Evolutionary conservation across 2,329 filamentous ascomycete species (phyloP).

Genomic region (Gnomoniopsis sp.): DNA sequence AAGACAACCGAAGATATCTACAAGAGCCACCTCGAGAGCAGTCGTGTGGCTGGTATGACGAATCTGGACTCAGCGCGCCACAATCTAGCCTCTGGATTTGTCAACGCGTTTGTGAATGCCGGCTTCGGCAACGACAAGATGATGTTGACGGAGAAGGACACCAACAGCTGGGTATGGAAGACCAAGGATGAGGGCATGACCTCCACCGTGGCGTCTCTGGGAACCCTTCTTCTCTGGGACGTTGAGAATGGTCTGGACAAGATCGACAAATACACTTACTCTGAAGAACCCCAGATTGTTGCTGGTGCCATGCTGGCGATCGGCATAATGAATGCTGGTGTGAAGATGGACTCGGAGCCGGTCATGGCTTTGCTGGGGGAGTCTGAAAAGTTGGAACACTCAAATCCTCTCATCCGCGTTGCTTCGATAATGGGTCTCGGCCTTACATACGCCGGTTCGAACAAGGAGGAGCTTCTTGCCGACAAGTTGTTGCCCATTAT

Average conservation of each 20-base stretch:
- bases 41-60: slow-evolving; percentile 84
- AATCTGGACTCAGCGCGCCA: slow-evolving; percentile 94
- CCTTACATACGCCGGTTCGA: slow-evolving; percentile 89
- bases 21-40: slow-evolving; percentile 97
- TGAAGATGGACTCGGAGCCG: slow-evolving; percentile 84
- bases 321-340: slow-evolving; percentile 92
- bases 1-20: slow-evolving; percentile 99
- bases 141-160: slow-evolving; percentile 88
- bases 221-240: slow-evolving; percentile 90
- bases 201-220: slow-evolving; percentile 90
- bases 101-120: slow-evolving; percentile 95
- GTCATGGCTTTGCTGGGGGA: slow-evolving; percentile 84
- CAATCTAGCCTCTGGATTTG: slow-evolving; percentile 92
- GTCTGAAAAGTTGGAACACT: slow-evolving; percentile 71
- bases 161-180: slow-evolving; percentile 97
- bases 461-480: slow-evolving; percentile 76
- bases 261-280: slow-evolving; percentile 91
- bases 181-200: slow-evolving; percentile 98
- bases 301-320: slow-evolving; percentile 90
- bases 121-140: slow-evolving; percentile 96
- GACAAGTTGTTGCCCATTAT: slow-evolving; percentile 85
- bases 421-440: slow-evolving; percentile 95
- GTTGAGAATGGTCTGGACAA: slow-evolving; percentile 88
- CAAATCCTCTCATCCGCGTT: slow-evolving; percentile 73
- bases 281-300: slow-evolving; percentile 75